Base-by-base conservation (phyloP, 345 rosid genomes). In the Hibiscus syriacus region DNA sequence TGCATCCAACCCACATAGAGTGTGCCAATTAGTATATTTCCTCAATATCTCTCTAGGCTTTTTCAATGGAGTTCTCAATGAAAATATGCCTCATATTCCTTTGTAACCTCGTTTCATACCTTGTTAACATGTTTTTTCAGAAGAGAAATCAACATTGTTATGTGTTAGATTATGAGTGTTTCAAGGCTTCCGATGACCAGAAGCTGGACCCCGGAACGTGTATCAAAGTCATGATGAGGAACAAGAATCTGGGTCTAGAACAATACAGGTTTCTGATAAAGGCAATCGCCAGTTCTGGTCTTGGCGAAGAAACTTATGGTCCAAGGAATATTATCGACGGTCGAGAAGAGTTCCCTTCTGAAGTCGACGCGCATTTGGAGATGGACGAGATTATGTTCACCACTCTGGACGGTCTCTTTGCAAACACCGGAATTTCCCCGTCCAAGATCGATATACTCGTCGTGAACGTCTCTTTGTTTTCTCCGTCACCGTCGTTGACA, bases 121-220 rank as follows among this genome's bases (percentile, higher is more conserved):
- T 65, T 7, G 5, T 22, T 10, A 65, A 65, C 14, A 30, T n/a
- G 23, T 23, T 78, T 68, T 71, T 72, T n/a, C 66, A 58, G 39
- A 84, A 69, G 43, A 81, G 81, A 82, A 45, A 70, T 20, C 76
- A 64, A 34, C 71, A 69, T 26, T 88, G 94, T 76, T 89, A 87
- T 72, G 83, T 91, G 84, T 55, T 91, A 53, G 82, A 72, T 38
- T 91, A 85, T 13, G 90, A 87, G 76, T 87, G 91, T 79, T 84
- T 82, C 84, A 86, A 77, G 77, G 75, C 84, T 3, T 27, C 81
- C 0, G 80, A 82, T 26, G 86, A 82, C 75, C 77, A 83, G 49
- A 81, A 19, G 80, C 84, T 90, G 2, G 80, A 70, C 72, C 77
- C 88, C 8, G 81, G 64, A 1, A 20, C 73, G 6, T 73, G 90